phyloP scores from a whole-genome alignment of 305 asterid species.

The Vinca major region DNA sequence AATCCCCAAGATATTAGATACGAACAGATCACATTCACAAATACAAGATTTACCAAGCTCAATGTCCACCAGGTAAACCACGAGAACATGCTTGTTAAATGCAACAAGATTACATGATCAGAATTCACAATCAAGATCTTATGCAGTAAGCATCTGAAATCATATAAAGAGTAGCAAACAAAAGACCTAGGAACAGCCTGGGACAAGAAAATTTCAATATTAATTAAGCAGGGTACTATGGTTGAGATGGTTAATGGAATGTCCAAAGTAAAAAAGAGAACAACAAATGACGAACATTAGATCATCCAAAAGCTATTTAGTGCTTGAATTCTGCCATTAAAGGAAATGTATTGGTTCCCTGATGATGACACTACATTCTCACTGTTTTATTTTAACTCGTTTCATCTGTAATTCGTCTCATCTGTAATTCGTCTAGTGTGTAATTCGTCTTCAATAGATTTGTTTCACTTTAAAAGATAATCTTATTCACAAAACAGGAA shows the following conservation, averaged over 20 bases:
- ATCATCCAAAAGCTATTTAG: conserved; percentile 14
- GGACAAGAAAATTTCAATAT: not conserved
- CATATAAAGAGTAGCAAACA: not conserved
- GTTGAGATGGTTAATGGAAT: not conserved
- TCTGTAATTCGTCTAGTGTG: too few relatives aligned
- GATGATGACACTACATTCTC: not conserved
- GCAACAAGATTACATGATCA: not conserved
- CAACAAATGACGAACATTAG: not conserved
- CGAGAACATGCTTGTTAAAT: not conserved
- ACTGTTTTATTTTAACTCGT: conserved; percentile 3
- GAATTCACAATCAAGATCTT: not conserved
- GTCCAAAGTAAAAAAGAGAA: not conserved
- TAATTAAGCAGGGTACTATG: not conserved
- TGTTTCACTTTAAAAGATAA: conserved; percentile 12
- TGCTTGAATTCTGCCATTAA: not conserved
- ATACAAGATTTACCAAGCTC: conserved; percentile 1
- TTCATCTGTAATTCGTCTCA: conserved; percentile 11
- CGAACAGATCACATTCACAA: not conserved
- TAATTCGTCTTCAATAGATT: conserved; percentile 11
- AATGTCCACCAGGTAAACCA: not conserved
- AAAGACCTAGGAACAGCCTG: not conserved
- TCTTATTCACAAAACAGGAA: conserved; percentile 8
- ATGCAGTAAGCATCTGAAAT: not conserved
- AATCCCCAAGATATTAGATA: conserved; percentile 9
- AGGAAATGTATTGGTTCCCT: conserved; percentile 9